Evolutionary conservation across 1,284 basidiomycete species (phyloP), one percentile per base, ranked within the genome.

Genomic region (Moesziomyces sp.): DNA sequence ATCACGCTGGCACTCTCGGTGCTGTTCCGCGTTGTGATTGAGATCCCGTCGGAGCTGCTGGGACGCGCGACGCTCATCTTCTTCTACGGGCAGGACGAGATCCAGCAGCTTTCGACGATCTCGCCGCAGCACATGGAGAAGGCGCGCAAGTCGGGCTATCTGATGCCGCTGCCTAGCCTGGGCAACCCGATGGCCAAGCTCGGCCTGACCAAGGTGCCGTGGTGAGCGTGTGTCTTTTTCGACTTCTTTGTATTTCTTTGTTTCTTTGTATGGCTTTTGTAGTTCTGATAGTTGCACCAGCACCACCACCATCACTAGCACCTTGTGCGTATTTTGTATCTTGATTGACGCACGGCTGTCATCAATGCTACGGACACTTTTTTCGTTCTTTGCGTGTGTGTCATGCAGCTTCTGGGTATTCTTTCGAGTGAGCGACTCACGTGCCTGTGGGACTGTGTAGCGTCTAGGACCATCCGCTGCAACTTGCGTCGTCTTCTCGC

Each of bases 141-240:
- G 66, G 71, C 65, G 7, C 51, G 53, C 9, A 42, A 52, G 19
- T 58, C 58, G n/a, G 66, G 66, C 1, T 69, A 69, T 30, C 38
- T 69, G 30, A 28, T 69, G 44, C 71, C 65, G 0, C n/a, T 69
- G 18, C 71, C 71, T 1, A 69, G 62, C 44, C 45, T 74, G 18
- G 71, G 71, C n/a, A 69, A 74, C 50, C 71, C 66, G 3, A 69
- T 65, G 66, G 66, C 71, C 21, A 74, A 74, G 58, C 48, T 74
- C 40, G 64, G 64, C 4, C 47, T 73, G 45, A 68, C 64, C 18
- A 73, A 73, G 58, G 51, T 68, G 11, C 65, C 64, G 0, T 67
- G 64, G 70, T 68, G 50, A 42, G 8, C 14, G 13, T 19, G 35
- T 35, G 10, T 14, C 9, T 9, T 24, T 54, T 52, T 46, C 5